Base-by-base conservation (phyloP, 2,329 filamentous ascomycete genomes). In the Penicillium nordicum region DNA sequence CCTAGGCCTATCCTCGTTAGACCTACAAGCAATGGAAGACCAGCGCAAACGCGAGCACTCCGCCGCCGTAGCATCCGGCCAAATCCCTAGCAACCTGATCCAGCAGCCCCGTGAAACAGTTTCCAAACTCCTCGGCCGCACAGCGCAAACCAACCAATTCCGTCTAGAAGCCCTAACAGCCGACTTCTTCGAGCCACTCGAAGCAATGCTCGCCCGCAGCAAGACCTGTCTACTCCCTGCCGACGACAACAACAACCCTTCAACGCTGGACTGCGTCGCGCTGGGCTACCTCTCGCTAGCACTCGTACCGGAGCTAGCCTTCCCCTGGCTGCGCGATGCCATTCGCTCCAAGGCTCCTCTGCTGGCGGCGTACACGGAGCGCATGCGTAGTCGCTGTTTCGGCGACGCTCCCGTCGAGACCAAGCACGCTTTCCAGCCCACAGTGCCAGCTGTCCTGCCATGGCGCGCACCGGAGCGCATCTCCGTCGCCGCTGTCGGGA, bases 241-340 rank as follows among this genome's bases (percentile, higher is more conserved):
- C 2, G 60, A 57, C n/a, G 46, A 49, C 29, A 73, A 75, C 9
- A 69, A 76, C 1, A 67, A 76, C n/a, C 80, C 84, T 0, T 84
- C 84, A 2, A 84, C 82, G 53, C 74, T 95, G 25, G 92, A 97
- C 72, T 96, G 90, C 69, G 72, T 97, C 45, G 87, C 85, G 0
- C 84, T 90, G 66, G 94, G 87, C 11, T 96, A 95, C 70, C 77
- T 97, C 36, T 82, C 85, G 2, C 76, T 97, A 48, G 88, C 94
- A 78, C 78, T 88, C 1, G 79, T 82, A 25, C 82, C 86, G 0
- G 73, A 81, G 9, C 69, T 89, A 23, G 84, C 85, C 16, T 82
- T 86, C 53, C 72, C 81, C 18, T 90, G 86, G 86, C 73, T 89
- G 5, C 76, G 78, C 56, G 80, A 84, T 49, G 79, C 80, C 0